phyloP scores from a whole-genome alignment of 106 monocot genomes.

The Allium sativum region DNA sequence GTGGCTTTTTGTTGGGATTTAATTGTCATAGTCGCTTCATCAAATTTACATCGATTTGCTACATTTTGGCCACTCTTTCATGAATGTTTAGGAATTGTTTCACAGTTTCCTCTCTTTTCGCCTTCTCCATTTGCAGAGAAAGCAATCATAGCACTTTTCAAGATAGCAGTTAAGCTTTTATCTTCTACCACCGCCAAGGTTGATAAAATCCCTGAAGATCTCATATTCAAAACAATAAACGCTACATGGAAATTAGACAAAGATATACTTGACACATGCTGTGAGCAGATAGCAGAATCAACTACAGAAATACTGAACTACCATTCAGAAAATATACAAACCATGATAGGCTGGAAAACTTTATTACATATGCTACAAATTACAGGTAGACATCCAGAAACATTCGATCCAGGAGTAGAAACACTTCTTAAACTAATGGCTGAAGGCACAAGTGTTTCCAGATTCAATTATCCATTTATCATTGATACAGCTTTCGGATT shows the following conservation, averaged over 20 bases:
- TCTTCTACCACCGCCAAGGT: conserved; percentile 1
- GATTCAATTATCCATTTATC: conserved; percentile 58
- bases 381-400: conserved; percentile 70
- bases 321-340: conserved; percentile 31
- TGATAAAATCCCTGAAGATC: conserved; percentile 58
- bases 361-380: conserved; percentile 41
- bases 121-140: conserved; percentile 81
- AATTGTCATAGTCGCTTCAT: conserved; percentile 23
- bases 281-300: conserved; percentile 41
- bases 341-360: conserved; percentile 58
- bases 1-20: conserved; percentile 92
- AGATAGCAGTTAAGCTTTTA: conserved; percentile 36
- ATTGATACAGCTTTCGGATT: conserved; percentile 73
- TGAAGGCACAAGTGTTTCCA: conserved; percentile 26
- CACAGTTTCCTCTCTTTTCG: conserved; percentile 67
- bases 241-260: conserved; percentile 77
- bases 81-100: conserved; percentile 39
- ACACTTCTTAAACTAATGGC: conserved; percentile 41
- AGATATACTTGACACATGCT: conserved; percentile 73
- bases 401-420: conserved; percentile 55
- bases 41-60: conserved; percentile 46
- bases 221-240: conserved; percentile 73
- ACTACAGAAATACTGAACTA: conserved; percentile 27
- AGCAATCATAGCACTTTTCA: conserved; percentile 56
- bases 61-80: conserved; percentile 75